Conservation (phyloP, 1,284 basidiomycete genomes). For the Austroboletus novae-zelandiae region DNA sequence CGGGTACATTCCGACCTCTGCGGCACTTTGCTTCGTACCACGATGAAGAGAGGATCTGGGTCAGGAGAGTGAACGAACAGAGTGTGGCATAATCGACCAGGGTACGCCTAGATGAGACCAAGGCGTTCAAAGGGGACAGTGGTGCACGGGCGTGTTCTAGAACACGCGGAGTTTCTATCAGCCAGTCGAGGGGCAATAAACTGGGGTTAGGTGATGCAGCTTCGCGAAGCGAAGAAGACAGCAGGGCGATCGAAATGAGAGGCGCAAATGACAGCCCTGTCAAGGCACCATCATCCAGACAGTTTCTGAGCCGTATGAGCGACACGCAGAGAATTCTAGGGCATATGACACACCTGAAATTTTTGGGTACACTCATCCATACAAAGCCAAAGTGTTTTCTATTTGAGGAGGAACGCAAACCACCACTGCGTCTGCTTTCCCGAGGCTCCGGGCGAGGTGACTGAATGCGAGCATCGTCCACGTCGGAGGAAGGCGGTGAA, state of each 20-base stretch:
- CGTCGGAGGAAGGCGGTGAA: slow-evolving; percentile 20
- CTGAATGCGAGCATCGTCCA: slow-evolving; percentile 25
- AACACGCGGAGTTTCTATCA: slow-evolving; percentile 66
- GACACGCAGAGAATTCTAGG: slow-evolving; percentile 1
- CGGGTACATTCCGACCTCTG: slow-evolving; percentile 41
- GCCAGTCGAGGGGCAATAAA: slow-evolving; percentile 62
- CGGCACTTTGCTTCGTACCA: slow-evolving; percentile 62
- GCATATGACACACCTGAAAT: slow-evolving; percentile 60
- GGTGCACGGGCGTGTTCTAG: slow-evolving; percentile 40
- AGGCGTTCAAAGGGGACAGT: slow-evolving; percentile 54
- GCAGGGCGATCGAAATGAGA: slow-evolving; percentile 65
- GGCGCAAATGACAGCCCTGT: slow-evolving; percentile 80
- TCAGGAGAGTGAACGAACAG: slow-evolving; percentile 73
- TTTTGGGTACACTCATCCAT: slow-evolving; percentile 89
- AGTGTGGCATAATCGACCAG: slow-evolving; percentile 78
- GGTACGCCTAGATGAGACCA: slow-evolving; percentile 69
- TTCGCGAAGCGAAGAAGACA: slow-evolving; percentile 51
- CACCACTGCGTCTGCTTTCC: slow-evolving; percentile 40
- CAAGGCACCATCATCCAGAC: slow-evolving; percentile 79
- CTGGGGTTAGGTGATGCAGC: slow-evolving; percentile 22
- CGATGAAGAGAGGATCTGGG: slow-evolving; percentile 75
- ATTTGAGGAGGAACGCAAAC: slow-evolving; percentile 28
- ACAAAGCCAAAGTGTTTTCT: slow-evolving; percentile 65
- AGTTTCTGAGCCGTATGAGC: slow-evolving; percentile 51
- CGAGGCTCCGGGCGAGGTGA: slow-evolving; percentile 43